These are phyloP conservation scores for Lactarius akahatsu DNA, from an alignment of 768 basidiomycete species.

Conservation along the genomic window DNA sequence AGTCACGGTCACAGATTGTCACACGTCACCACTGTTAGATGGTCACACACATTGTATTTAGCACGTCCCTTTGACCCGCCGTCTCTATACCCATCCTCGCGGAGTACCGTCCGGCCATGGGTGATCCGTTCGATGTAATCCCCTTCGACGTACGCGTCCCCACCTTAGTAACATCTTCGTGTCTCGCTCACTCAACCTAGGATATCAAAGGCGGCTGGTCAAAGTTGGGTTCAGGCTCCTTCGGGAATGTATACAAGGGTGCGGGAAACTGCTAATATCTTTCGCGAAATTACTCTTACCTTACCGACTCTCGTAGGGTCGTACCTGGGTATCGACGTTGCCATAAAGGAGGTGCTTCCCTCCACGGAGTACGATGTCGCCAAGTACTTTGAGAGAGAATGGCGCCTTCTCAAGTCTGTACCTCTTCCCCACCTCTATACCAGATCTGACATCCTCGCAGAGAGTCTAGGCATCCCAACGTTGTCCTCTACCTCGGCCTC, in stretches of 20 bases:
- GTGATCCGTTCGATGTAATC: conserved; percentile 84
- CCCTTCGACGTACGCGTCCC: conserved; percentile 66
- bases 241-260: conserved; percentile 92
- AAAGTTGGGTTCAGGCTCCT: conserved; percentile 89
- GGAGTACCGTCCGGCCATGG: conserved; percentile 34
- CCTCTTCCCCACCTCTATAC: conserved; percentile 19
- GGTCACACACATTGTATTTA: background rate
- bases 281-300: conserved; percentile 6
- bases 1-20: background rate
- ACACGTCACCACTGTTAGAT: background rate
- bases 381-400: conserved; percentile 99
- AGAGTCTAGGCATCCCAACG: conserved; percentile 88
- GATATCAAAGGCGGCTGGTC: conserved; percentile 88
- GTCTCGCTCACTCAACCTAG: conserved; percentile 39
- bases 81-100: background rate
- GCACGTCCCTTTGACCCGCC: background rate
- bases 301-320: conserved; percentile 45
- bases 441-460: conserved; percentile 34
- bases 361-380: conserved; percentile 90
- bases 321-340: conserved; percentile 95
- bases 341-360: conserved; percentile 94
- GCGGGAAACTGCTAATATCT: conserved; percentile 34
- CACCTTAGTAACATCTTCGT: background rate
- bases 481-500: conserved; percentile 90
- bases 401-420: conserved; percentile 86